phyloP scores from a whole-genome alignment of 768 basidiomycete genomes.

The Boletus rubescentipes region DNA sequence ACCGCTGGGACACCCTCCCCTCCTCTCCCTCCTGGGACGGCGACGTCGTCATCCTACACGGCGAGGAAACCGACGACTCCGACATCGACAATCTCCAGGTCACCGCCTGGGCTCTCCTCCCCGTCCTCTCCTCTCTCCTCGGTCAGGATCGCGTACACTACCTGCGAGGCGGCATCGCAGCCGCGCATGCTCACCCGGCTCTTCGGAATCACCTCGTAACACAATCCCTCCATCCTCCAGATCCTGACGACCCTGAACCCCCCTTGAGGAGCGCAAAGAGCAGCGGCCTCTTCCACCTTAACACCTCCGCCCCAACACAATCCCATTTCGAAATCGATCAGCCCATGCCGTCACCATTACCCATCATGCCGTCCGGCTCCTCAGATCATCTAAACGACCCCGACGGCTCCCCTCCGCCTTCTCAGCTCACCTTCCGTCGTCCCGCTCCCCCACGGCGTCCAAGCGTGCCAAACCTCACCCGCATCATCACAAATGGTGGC shows the following conservation, averaged over 20 bases:
- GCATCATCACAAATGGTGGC: conserved; percentile 59
- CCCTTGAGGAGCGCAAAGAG: conserved; percentile 33
- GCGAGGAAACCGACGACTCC: conserved; percentile 72
- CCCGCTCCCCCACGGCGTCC: conserved; percentile 56
- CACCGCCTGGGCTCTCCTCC: conserved; percentile 71
- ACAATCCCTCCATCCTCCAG: conserved; percentile 15
- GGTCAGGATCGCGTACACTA: conserved; percentile 59
- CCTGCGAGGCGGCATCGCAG: conserved; percentile 68
- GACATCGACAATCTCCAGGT: conserved; percentile 55
- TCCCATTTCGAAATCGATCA: conserved; percentile 62
- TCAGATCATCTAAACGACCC: conserved; percentile 40
- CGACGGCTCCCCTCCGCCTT: conserved; percentile 67
- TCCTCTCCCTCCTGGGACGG: conserved; percentile 67
- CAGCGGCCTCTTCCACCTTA: conserved; percentile 66
- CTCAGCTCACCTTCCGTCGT: conserved; percentile 52
- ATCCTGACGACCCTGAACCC: conserved; percentile 14
- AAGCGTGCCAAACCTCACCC: conserved; percentile 60
- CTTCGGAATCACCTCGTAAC: conserved; percentile 50
- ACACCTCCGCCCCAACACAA: conserved; percentile 53
- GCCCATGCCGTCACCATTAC: conserved; percentile 49
- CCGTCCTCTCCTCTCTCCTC: conserved; percentile 60
- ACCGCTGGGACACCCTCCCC: conserved; percentile 61
- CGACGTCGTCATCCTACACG: conserved; percentile 66
- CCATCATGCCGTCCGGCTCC: conserved; percentile 53
- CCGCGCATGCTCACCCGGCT: conserved; percentile 56